Evolutionary conservation across 2,329 filamentous ascomycete species (phyloP).

Genomic region (Hymenoscyphus occultus): DNA sequence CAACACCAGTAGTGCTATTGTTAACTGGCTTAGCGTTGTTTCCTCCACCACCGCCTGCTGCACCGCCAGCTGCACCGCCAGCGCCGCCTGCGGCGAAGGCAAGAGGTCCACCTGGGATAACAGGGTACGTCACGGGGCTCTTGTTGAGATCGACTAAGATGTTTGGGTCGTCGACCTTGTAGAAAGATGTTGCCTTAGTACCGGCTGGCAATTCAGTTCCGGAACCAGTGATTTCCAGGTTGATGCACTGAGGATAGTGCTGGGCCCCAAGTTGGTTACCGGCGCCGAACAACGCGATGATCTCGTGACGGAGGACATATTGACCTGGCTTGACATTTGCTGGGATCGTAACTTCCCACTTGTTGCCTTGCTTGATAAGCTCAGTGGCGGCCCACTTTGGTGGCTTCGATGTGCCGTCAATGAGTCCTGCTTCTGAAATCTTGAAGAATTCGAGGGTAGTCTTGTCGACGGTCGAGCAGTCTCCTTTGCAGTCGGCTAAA

Average conservation of each 20-base stretch:
- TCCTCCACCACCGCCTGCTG: slow-evolving; percentile 15
- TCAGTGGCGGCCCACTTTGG: slow-evolving; percentile 45
- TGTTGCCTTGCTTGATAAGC: slow-evolving; percentile 52
- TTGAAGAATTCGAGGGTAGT: slow-evolving; percentile 42
- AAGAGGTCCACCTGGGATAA: slow-evolving; percentile 40
- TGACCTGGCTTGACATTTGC: slow-evolving; percentile 42
- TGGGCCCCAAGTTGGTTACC: slow-evolving; percentile 41
- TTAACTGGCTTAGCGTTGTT: not conserved
- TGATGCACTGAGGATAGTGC: slow-evolving; percentile 51
- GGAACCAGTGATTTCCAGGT: slow-evolving; percentile 45
- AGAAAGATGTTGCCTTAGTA: slow-evolving; percentile 23
- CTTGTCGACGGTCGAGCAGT: slow-evolving; percentile 41
- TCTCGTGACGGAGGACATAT: slow-evolving; percentile 55
- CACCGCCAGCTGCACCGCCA: slow-evolving; percentile 15
- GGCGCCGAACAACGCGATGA: slow-evolving; percentile 34
- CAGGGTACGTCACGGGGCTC: slow-evolving; percentile 35
- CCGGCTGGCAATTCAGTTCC: slow-evolving; percentile 41
- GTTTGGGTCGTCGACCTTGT: slow-evolving; percentile 41
- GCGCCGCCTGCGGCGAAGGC: slow-evolving; percentile 13
- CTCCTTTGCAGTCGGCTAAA: slow-evolving; percentile 33
- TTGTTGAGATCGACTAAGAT: slow-evolving; percentile 46
- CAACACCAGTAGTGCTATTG: not conserved
- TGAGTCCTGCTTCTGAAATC: slow-evolving; percentile 40
- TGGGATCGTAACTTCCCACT: slow-evolving; percentile 48
- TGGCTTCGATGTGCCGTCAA: slow-evolving; percentile 35